Evolutionary conservation across 208 protist genomes (phyloP).

Genomic region (Crithidia expoeki): DNA sequence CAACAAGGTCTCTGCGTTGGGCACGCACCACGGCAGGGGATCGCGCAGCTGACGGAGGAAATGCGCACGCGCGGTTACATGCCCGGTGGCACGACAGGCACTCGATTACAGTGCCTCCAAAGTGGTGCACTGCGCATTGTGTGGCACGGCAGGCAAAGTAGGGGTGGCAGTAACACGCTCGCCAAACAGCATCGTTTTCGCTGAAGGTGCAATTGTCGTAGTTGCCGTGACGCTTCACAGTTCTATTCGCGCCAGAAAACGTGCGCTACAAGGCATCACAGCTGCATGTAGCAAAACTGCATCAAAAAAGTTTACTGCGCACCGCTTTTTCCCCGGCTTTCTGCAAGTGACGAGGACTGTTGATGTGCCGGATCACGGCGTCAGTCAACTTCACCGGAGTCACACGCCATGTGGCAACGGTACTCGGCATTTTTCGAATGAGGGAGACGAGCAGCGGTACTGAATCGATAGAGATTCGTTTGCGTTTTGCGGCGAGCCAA

Average conservation of each 20-base stretch:
- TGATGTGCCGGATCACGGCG: background rate
- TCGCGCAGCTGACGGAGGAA: constrained; percentile 1
- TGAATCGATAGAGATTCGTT: background rate
- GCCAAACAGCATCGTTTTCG: background rate
- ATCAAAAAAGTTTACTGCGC: background rate
- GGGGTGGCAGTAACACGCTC: background rate
- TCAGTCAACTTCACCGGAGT: background rate
- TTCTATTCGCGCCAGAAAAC: background rate
- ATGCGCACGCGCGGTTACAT: background rate
- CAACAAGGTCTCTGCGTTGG: constrained; percentile 1
- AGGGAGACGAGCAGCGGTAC: background rate
- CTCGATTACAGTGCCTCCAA: background rate
- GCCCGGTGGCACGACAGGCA: background rate
- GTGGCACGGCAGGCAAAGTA: background rate
- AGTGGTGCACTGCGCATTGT: background rate
- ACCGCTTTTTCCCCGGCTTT: background rate
- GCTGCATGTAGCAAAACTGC: background rate
- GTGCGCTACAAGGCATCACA: background rate
- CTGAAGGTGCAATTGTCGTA: too few species aligned
- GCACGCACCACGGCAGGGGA: constrained; percentile 17
- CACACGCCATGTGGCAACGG: background rate
- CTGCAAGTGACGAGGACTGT: background rate
- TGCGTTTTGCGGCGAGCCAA: background rate
- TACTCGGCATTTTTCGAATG: background rate
- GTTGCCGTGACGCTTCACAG: background rate